Conservation (phyloP, 768 basidiomycete genomes). For the Pleurotus pulmonarius region DNA sequence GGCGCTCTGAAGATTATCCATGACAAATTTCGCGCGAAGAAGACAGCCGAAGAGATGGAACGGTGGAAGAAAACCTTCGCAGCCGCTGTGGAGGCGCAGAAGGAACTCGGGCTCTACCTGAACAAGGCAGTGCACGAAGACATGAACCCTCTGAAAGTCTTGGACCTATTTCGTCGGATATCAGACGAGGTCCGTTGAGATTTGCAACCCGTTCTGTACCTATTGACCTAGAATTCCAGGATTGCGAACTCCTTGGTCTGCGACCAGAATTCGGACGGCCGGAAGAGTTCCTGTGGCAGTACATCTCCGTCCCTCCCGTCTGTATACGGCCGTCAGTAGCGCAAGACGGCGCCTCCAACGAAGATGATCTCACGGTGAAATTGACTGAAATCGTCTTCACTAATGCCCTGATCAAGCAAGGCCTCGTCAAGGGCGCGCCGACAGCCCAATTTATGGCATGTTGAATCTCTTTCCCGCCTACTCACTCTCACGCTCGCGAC, state of each 20-base stretch:
- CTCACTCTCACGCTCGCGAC: neutral
- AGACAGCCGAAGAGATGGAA: conserved; percentile 85
- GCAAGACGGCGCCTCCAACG: conserved; percentile 97
- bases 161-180: conserved; percentile 89
- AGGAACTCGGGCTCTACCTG: conserved; percentile 79
- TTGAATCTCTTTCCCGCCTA: neutral
- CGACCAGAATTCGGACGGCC: conserved; percentile 87
- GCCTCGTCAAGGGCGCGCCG: conserved; percentile 81
- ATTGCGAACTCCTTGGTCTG: conserved; percentile 91
- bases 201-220: neutral
- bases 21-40: conserved; percentile 95
- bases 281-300: conserved; percentile 99
- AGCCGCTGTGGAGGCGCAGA: conserved; percentile 80
- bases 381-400: conserved; percentile 95
- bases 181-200: conserved; percentile 73
- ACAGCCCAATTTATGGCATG: conserved; percentile 86
- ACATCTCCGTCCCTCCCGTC: conserved; percentile 95
- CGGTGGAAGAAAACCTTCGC: conserved; percentile 82
- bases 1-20: conserved; percentile 95
- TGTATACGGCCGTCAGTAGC: conserved; percentile 97
- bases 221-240: conserved; percentile 39
- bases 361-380: conserved; percentile 97
- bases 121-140: conserved; percentile 90
- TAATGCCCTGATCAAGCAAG: conserved; percentile 89
- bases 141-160: conserved; percentile 88